Conservation (phyloP, 2,329 filamentous ascomycete genomes). For the Samsoniella hepiali region DNA sequence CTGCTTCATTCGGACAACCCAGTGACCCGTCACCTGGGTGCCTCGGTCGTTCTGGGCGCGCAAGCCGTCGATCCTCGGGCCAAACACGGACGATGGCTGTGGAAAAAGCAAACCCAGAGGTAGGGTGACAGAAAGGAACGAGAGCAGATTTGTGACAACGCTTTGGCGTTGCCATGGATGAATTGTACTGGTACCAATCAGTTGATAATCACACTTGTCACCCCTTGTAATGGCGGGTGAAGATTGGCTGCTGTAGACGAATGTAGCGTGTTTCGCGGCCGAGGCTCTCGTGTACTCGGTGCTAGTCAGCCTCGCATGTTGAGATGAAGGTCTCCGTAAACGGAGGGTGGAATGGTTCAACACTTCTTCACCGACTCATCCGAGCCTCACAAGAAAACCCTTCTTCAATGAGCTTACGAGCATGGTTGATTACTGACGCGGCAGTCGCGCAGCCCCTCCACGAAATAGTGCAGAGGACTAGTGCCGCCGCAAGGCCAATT, state of each 20-base stretch:
- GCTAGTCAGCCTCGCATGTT: neutral
- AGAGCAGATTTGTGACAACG: neutral
- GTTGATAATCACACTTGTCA: neutral
- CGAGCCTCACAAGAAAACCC: neutral
- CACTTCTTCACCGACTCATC: slow-evolving; percentile 6
- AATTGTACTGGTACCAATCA: neutral
- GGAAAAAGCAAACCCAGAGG: neutral
- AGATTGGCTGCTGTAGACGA: neutral
- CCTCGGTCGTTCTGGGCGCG: neutral
- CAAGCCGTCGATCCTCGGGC: neutral
- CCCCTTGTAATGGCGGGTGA: neutral
- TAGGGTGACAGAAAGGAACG: neutral
- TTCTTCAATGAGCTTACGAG: neutral
- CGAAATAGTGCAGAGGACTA: neutral
- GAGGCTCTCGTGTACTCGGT: neutral
- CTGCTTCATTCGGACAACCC: neutral
- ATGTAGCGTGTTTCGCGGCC: neutral
- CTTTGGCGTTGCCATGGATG: neutral
- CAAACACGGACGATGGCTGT: neutral
- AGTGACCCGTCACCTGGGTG: neutral
- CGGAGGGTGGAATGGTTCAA: neutral
- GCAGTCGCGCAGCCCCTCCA: neutral
- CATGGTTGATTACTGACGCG: neutral
- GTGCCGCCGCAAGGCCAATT: neutral
- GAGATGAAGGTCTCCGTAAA: neutral